Evolutionary conservation across 495 filamentous ascomycete genomes (phyloP).

Genomic region (Cryomyces minteri): DNA sequence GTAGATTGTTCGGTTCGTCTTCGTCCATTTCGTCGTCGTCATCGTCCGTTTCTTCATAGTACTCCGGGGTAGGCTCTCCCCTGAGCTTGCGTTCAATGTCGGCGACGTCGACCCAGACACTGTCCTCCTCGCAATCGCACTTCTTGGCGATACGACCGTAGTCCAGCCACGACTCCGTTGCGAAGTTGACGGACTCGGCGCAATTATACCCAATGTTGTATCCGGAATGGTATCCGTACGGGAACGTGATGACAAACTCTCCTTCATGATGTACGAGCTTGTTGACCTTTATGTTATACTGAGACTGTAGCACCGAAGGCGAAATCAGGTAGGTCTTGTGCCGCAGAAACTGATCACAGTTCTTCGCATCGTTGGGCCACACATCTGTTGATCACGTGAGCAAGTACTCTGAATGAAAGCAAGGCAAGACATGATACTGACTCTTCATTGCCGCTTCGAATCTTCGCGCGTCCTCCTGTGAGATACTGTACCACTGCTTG

Average conservation of each 20-base stretch:
- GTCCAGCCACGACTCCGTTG: conserved; percentile 79
- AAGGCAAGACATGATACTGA: conserved; percentile 10
- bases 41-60: conserved; percentile 63
- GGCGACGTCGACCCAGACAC: conserved; percentile 92
- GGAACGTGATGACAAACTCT: conserved; percentile 97
- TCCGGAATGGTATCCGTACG: conserved; percentile 95
- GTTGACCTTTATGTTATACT: conserved; percentile 90
- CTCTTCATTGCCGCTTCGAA: conserved; percentile 94
- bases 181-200: conserved; percentile 97
- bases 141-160: conserved; percentile 96
- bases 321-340: conserved; percentile 99
- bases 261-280: conserved; percentile 89
- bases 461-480: conserved; percentile 79
- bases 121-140: conserved; percentile 88
- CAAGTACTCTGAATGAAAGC: too few relatives aligned
- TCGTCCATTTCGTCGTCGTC: conserved; percentile 50
- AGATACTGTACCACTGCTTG: conserved; percentile 99
- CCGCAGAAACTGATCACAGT: conserved; percentile 86
- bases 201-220: conserved; percentile 99
- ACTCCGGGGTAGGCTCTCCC: conserved; percentile 79
- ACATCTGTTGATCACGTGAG: conserved; percentile 27
- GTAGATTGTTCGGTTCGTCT: conserved; percentile 47
- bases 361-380: conserved; percentile 93
- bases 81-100: conserved; percentile 89
- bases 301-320: conserved; percentile 62